A percentile compares a stretch with the other conserved stretches of the same genome.
phyloP scores from a whole-genome alignment of 163 green algal species.

The Scenedesmus sp. region DNA sequence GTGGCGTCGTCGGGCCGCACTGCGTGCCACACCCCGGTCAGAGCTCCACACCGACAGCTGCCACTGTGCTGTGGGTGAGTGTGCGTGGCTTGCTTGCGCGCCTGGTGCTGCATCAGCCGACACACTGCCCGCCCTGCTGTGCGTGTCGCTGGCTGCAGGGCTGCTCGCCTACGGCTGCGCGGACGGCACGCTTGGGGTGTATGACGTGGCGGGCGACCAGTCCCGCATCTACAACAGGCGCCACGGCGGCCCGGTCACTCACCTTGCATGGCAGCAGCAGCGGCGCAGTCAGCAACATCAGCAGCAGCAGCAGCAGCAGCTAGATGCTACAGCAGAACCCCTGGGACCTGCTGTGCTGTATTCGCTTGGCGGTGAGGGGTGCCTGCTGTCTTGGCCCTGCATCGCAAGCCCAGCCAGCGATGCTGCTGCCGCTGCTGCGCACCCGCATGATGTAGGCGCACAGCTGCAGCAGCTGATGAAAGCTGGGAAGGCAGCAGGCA shows the following conservation, averaged over 20 bases:
- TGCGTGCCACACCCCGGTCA: no score
- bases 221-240: slow-evolving; percentile 50
- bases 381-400: slow-evolving; percentile 35
- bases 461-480: slow-evolving; percentile 16
- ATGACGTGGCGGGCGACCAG: slow-evolving; percentile 47
- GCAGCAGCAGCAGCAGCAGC: slow-evolving; percentile 47
- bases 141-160: slow-evolving; percentile 45
- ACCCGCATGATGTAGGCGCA: neutral
- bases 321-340: neutral
- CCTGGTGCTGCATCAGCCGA: neutral
- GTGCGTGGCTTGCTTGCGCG: no score
- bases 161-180: slow-evolving; percentile 69
- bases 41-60: no score
- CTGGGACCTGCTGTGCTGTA: neutral
- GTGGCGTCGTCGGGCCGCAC: no score
- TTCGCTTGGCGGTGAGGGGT: slow-evolving; percentile 52
- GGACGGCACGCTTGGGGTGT: slow-evolving; percentile 66
- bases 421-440: slow-evolving; percentile 13
- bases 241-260: slow-evolving; percentile 64
- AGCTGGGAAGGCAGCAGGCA: no score
- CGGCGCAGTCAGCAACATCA: slow-evolving; percentile 43
- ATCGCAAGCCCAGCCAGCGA: neutral
- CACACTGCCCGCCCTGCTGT: no score
- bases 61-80: no score
- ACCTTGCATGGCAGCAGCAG: slow-evolving; percentile 44